Base-by-base conservation (phyloP, 2,329 filamentous ascomycete genomes). In the Venturia nashicola region DNA sequence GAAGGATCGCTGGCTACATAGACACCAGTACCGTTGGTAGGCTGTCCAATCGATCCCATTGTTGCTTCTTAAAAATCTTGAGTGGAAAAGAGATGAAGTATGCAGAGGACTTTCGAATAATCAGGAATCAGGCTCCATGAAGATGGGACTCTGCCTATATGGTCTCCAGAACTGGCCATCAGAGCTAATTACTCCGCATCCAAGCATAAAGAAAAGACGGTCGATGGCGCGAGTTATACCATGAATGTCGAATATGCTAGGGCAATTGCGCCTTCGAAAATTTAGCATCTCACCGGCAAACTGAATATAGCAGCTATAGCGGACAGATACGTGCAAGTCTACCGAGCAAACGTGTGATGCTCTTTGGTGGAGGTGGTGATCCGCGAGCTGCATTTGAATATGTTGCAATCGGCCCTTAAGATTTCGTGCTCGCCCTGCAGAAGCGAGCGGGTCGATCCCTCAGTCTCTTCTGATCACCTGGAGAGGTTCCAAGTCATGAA, bases 1-100 rank as follows among this genome's bases (percentile, higher is more conserved):
- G 69, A 66, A 6, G 77, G 76, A 60, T 80, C 76, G 11, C 9
- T 55, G 48, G 48, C 48, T 34, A 55, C 48, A 7, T 55, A 55
- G 14, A 55, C 32, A 5, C 48, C 48, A 14, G 48, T 32, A 18
- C 48, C 48, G 18, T 55, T 55, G 23, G 34, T 16, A 7, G 48
- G 48, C 27, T 55, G 23, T 23, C 34, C 12, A 14, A 55, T 55
- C 6, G 48, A 55, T 55, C 48, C 48, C 48, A 55, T 55, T 16
- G 27, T 55, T 55, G 27, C 16, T 32, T 55, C 18, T 14, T 6
- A 54, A 2, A 12, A 54, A 6, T 4, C 32, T 8, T 18, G 32
- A 34, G 11, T 9, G 12, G 9, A 23, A 55, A 11, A 55, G 32
- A 32, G 11, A n/a, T 9, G 16, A 34, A 14, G 8, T 6, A 9